These are phyloP conservation scores for Colletotrichum musicola DNA, from an alignment of 2,329 filamentous ascomycete species.

Conservation along the genomic window DNA sequence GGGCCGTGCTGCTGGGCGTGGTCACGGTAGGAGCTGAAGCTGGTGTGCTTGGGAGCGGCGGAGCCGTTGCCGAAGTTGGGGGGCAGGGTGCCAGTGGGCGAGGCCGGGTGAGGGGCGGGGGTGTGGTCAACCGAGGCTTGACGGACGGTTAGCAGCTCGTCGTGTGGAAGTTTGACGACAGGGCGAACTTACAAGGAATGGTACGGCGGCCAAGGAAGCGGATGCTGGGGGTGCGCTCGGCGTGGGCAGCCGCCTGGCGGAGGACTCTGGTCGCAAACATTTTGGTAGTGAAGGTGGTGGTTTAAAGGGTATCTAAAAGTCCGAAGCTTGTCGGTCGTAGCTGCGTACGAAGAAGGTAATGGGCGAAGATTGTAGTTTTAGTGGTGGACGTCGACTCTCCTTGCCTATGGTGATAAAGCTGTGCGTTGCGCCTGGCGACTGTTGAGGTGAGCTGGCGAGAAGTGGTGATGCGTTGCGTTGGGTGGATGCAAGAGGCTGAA, in stretches of 20 bases:
- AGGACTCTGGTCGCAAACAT: constrained; percentile 71
- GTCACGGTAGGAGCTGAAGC: constrained; percentile 83
- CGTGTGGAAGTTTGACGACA: not conserved
- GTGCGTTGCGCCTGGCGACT: constrained; percentile 26
- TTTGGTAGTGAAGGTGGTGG: constrained; percentile 11
- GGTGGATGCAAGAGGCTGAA: not conserved
- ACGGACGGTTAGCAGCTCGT: constrained; percentile 40
- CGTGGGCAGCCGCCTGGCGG: constrained; percentile 70
- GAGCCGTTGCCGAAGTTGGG: constrained; percentile 56
- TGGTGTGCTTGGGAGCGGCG: constrained; percentile 62
- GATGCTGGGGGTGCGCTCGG: constrained; percentile 72
- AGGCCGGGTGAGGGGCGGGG: constrained; percentile 79
- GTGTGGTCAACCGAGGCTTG: constrained; percentile 80
- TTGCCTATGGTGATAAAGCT: constrained; percentile 33
- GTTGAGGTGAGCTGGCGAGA: constrained; percentile 6
- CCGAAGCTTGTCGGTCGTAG: constrained; percentile 18
- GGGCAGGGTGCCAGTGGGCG: constrained; percentile 75
- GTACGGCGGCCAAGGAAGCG: constrained; percentile 72
- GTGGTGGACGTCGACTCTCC: constrained; percentile 28
- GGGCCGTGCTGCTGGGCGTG: constrained; percentile 84
- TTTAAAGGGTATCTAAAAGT: not conserved
- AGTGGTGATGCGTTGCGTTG: not conserved
- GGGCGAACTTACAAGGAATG: constrained; percentile 64
- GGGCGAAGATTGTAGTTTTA: not conserved
- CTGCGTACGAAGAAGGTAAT: constrained; percentile 1